Evolutionary conservation across 2,329 filamentous ascomycete genomes (phyloP).

Genomic region (Hypocrella siamensis): DNA sequence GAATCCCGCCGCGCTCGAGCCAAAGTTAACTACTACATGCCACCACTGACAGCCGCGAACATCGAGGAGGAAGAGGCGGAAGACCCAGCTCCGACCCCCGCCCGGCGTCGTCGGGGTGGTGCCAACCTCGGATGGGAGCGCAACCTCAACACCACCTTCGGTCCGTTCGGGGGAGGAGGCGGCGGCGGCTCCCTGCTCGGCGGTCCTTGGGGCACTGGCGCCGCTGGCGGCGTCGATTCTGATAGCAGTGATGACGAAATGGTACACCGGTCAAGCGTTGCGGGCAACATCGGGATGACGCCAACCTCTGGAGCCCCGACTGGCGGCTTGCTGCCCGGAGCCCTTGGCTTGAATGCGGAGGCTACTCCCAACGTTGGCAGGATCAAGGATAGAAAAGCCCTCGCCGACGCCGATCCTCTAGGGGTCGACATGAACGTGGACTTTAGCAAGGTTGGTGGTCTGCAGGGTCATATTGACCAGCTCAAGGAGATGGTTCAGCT

Average conservation of each 20-base stretch:
- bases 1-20: conserved; percentile 36
- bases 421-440: conserved; percentile 87
- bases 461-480: conserved; percentile 89
- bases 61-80: conserved; percentile 63
- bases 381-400: conserved; percentile 78
- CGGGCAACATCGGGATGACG: conserved; percentile 48
- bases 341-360: conserved; percentile 24
- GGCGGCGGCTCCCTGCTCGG: conserved; percentile 56
- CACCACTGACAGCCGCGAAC: conserved; percentile 44
- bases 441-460: conserved; percentile 84
- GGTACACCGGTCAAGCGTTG: conserved; percentile 39
- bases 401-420: conserved; percentile 87
- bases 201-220: conserved; percentile 59
- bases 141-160: conserved; percentile 74
- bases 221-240: conserved; percentile 69
- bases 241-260: conserved; percentile 95
- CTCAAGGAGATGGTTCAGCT: conserved; percentile 98
- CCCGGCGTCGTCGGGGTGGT: conserved; percentile 47
- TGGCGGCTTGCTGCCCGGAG: conserved; percentile 26
- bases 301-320: conserved; percentile 32
- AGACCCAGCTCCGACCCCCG: conserved; percentile 50
- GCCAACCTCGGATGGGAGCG: conserved; percentile 55
- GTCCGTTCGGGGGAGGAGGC: conserved; percentile 79
- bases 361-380: conserved; percentile 73
- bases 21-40: conserved; percentile 73